A percentile compares a stretch with the other conserved stretches of the same genome.
These are phyloP conservation scores for Sicyos baderoa DNA, from an alignment of 306 rosid species.

Conservation along the genomic window DNA sequence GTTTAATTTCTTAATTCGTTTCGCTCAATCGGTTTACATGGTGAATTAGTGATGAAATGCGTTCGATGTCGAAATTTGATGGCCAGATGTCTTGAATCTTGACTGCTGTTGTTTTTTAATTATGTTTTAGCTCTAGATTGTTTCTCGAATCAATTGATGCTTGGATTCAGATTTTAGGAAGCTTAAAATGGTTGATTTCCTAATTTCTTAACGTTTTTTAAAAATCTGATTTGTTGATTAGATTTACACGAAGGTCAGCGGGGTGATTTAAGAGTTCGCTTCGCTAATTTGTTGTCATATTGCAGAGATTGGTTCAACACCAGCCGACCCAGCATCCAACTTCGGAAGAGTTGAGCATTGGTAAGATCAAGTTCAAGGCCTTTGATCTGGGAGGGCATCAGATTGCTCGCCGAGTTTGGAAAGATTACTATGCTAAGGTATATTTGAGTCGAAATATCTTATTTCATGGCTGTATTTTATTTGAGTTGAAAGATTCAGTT, in stretches of 20 bases:
- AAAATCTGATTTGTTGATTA: background rate
- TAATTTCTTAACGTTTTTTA: background rate
- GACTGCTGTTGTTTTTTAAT: background rate
- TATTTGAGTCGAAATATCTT: background rate
- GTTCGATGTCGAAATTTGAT: background rate
- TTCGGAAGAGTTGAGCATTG: conserved; percentile 76
- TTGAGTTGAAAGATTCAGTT: background rate
- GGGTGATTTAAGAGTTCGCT: background rate
- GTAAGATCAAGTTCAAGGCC: conserved; percentile 77
- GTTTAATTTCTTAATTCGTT: background rate
- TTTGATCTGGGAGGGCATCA: conserved; percentile 83
- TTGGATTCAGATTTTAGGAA: background rate
- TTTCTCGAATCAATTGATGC: background rate
- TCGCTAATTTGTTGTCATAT: conserved; percentile 6
- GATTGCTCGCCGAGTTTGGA: conserved; percentile 80
- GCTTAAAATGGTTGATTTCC: background rate
- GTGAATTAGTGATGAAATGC: background rate
- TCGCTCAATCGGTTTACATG: background rate
- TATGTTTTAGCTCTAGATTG: too few species aligned
- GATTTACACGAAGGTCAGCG: background rate
- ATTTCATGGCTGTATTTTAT: background rate
- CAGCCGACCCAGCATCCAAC: conserved; percentile 79
- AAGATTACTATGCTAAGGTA: conserved; percentile 83
- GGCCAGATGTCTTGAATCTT: background rate
- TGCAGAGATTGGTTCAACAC: conserved; percentile 80